Evolutionary conservation across 2,329 filamentous ascomycete species (phyloP).

Genomic region (Colletotrichum coccodes): DNA sequence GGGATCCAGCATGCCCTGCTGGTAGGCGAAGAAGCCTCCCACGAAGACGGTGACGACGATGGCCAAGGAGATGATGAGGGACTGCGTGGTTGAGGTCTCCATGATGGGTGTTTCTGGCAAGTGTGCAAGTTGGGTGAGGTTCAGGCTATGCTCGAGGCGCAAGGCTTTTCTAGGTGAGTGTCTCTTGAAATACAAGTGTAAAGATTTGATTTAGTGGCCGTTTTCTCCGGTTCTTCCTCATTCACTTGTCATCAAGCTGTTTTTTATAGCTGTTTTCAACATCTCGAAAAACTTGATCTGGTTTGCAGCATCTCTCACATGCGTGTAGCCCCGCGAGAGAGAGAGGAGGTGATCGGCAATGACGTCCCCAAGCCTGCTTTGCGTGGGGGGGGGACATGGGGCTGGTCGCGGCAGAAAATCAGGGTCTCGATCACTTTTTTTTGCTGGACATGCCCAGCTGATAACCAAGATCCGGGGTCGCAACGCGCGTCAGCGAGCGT

Average conservation of each 20-base stretch:
- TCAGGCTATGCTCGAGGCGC: background rate
- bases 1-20: constrained; percentile 49
- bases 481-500: constrained; percentile 17
- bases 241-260: background rate
- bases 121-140: background rate
- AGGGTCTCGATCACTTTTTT: constrained; percentile 15
- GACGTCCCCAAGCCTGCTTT: constrained; percentile 21
- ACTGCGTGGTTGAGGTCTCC: constrained; percentile 28
- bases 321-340: constrained; percentile 1
- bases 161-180: background rate
- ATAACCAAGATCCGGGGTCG: background rate
- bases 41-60: constrained; percentile 41
- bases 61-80: constrained; percentile 40
- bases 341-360: constrained; percentile 20
- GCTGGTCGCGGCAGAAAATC: constrained; percentile 9
- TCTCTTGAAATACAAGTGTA: background rate
- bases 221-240: background rate
- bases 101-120: background rate
- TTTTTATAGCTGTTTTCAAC: constrained; percentile 12
- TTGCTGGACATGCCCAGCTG: too few relatives aligned
- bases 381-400: constrained; percentile 13
- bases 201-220: background rate
- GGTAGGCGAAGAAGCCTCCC: constrained; percentile 46
- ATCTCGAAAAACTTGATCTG: constrained; percentile 14
- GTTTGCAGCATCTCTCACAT: background rate